Base-by-base conservation (phyloP, 1,284 basidiomycete species). In the Fomes fomentarius region DNA sequence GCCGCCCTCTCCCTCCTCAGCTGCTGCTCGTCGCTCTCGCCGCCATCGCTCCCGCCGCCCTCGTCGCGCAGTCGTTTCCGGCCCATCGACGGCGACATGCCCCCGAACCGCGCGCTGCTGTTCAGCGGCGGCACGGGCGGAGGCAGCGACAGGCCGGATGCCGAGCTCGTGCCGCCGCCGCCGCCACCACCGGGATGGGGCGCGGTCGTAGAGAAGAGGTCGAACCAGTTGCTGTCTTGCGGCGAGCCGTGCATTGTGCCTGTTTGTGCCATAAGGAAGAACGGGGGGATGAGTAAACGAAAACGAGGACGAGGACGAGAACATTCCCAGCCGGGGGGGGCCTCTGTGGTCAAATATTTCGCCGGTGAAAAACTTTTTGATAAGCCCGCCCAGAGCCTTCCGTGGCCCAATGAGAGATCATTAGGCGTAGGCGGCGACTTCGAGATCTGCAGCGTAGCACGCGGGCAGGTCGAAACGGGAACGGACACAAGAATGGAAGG, bases 11-110 rank as follows among this genome's bases (percentile, higher is more conserved):
- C 56, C 26, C 51, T 54, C 44, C 52, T 40, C 22, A 56, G 41
- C 42, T n/a, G n/a, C n/a, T n/a, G n/a, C n/a, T 47, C 54, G 26
- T 53, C 52, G 50, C 57, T 55, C 43, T 47, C 50, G 19, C 48
- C 46, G 28, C 46, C 42, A 31, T 47, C 52, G 14, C 52, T 43
- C 46, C 25, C 31, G 28, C 28, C 54, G 45, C 59, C 47, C 30
- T 63, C 64, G 46, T 64, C 64, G 37, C 62, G 51, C 22, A 55
- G 51, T 28, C 65, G 62, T 51, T 66, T 66, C 28, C 61, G 62
- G 43, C 62, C 52, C 40, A 52, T 34, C 5, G 56, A 50, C 5
- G 65, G 62, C 28, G 65, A 61, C 19, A 51, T 39, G n/a, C n/a
- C n/a, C 28, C 48, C 57, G 47, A 57, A 62, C 31, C 57, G 61